phyloP scores from a whole-genome alignment of 179 eudicot genomes.

The Silene vulgaris region DNA sequence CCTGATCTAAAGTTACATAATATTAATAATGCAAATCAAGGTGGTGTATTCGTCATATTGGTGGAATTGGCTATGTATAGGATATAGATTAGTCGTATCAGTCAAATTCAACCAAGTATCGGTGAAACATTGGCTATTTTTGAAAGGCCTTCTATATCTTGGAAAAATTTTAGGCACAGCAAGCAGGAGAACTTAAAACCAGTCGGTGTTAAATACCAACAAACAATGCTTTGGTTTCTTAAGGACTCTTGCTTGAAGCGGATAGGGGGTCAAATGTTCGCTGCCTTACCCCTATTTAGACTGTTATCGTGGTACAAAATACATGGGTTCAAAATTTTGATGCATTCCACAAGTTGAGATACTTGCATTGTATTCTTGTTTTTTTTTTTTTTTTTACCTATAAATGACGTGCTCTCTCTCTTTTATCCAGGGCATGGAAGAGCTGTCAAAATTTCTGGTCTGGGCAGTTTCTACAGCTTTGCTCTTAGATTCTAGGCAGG shows the following conservation, averaged over 20 bases:
- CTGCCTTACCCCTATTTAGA: no score
- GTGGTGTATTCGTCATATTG: neutral
- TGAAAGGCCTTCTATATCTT: no score
- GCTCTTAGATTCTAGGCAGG: constrained; percentile 32
- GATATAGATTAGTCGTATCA: neutral
- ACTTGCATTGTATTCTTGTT: neutral
- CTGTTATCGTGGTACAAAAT: neutral
- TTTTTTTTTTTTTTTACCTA: neutral
- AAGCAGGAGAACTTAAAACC: no score
- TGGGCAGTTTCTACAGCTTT: constrained; percentile 78
- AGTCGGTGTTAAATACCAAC: no score
- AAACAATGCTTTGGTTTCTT: no score
- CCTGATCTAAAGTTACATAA: neutral
- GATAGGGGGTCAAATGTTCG: no score
- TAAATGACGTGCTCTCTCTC: constrained; percentile 1
- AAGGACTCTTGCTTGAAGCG: no score
- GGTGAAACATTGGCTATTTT: no score
- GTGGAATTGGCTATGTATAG: neutral
- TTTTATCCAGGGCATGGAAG: constrained; percentile 50
- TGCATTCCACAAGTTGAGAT: neutral
- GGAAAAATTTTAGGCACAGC: no score
- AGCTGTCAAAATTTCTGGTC: constrained; percentile 48
- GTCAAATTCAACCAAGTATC: neutral
- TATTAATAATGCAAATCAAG: neutral
- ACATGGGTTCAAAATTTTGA: neutral